A percentile compares a stretch with the other conserved stretches of the same genome.
phyloP scores from a whole-genome alignment of 2,329 filamentous ascomycete species.

The Arthrobotrys sinensis region DNA sequence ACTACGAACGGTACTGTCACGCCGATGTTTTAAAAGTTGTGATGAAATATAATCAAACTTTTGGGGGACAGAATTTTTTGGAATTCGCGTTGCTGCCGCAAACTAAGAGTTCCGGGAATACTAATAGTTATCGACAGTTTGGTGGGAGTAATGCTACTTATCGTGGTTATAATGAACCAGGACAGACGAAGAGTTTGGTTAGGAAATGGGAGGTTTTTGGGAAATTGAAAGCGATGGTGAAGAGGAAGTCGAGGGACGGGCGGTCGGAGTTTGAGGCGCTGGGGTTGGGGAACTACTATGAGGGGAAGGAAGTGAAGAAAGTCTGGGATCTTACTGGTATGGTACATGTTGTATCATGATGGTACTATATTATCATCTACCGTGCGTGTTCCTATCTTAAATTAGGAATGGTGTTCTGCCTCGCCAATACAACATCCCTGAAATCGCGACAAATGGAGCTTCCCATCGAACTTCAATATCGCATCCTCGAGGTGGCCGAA shows the following conservation, averaged over 20 bases:
- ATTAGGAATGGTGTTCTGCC: no score
- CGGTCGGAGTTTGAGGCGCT: background rate
- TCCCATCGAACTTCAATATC: background rate
- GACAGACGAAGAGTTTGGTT: background rate
- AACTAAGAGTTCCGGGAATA: background rate
- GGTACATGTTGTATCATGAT: background rate
- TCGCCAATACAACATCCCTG: no score
- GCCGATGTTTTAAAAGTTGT: constrained; percentile 8
- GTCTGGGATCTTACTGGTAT: background rate
- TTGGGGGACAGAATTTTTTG: background rate
- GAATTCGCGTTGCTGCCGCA: constrained; percentile 2
- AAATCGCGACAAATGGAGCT: background rate
- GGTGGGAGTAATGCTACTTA: background rate
- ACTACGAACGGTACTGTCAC: background rate
- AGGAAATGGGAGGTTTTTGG: constrained; percentile 9
- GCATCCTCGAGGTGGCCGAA: constrained; percentile 2
- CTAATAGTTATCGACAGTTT: background rate
- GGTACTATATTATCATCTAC: background rate
- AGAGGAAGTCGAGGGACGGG: background rate
- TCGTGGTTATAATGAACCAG: background rate
- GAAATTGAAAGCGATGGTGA: constrained; percentile 15
- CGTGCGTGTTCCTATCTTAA: no score
- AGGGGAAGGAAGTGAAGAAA: background rate
- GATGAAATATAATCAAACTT: background rate
- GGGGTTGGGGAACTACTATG: background rate